A percentile compares a stretch with the other conserved stretches of the same genome.
phyloP scores from a whole-genome alignment of 2,329 filamentous ascomycete genomes.

The Acrocalymma vagum region DNA sequence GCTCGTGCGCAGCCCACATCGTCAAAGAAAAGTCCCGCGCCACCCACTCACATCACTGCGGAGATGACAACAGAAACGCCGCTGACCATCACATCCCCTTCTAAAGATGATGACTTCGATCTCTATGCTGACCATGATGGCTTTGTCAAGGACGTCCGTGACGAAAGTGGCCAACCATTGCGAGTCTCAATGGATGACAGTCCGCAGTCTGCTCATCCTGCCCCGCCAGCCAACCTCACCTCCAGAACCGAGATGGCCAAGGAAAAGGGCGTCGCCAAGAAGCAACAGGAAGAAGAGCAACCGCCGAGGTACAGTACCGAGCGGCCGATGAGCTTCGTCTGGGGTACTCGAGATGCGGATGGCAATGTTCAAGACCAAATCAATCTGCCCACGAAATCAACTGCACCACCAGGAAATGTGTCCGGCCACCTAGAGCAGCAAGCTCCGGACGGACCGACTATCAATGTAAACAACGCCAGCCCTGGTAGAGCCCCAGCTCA shows the following conservation, averaged over 20 bases:
- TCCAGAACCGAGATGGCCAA: too few relatives aligned
- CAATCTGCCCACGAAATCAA: constrained; percentile 29
- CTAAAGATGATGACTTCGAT: constrained; percentile 40
- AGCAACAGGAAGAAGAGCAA: constrained; percentile 28
- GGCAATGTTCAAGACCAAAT: constrained; percentile 47
- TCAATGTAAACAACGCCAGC: too few relatives aligned
- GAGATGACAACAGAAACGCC: constrained; percentile 23
- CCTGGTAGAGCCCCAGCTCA: too few relatives aligned
- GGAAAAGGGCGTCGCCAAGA: constrained; percentile 10
- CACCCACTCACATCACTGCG: constrained; percentile 32
- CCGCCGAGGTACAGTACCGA: constrained; percentile 37
- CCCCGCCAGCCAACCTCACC: constrained; percentile 6
- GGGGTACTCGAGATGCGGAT: constrained; percentile 40
- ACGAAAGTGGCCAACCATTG: constrained; percentile 38
- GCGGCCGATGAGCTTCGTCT: constrained; percentile 49
- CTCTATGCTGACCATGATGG: constrained; percentile 48
- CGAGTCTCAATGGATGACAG: constrained; percentile 23
- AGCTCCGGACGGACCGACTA: too few relatives aligned
- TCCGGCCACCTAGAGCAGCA: too few relatives aligned
- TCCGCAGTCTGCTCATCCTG: constrained; percentile 10
- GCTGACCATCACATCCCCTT: constrained; percentile 21
- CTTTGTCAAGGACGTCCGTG: constrained; percentile 43
- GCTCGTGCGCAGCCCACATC: constrained; percentile 33
- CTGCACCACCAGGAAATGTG: constrained; percentile 10
- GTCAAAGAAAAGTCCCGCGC: constrained; percentile 24